These are phyloP conservation scores for Penicillium goetzii DNA, from an alignment of 495 filamentous ascomycete species.

Conservation along the genomic window DNA sequence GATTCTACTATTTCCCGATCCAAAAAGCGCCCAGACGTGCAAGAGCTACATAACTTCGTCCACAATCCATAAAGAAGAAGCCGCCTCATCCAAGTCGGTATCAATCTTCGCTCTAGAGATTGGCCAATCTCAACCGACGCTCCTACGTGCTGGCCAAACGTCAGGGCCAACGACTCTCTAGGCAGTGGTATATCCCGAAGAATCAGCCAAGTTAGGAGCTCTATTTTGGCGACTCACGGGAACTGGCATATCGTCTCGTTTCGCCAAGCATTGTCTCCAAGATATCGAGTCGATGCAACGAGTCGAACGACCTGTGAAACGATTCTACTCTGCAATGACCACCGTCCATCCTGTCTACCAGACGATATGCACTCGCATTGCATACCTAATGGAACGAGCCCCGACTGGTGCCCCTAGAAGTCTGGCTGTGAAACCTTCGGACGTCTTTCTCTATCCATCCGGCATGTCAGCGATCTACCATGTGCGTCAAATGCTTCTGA, in stretches of 20 bases:
- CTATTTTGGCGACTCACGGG: constrained; percentile 23
- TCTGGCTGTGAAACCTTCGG: constrained; percentile 13
- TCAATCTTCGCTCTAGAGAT: constrained; percentile 5
- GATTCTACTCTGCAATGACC: constrained; percentile 4
- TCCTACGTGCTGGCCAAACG: not conserved
- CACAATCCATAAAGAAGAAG: not conserved
- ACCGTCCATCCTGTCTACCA: not conserved
- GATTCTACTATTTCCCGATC: constrained; percentile 1
- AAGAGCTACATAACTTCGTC: not conserved
- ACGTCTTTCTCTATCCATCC: constrained; percentile 50
- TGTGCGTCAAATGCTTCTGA: constrained; percentile 17
- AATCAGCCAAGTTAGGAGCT: not conserved
- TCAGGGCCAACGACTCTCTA: not conserved
- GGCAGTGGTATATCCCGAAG: not conserved
- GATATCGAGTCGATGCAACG: not conserved
- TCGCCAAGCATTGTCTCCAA: constrained; percentile 15
- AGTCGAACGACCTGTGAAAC: not conserved
- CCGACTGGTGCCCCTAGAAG: not conserved
- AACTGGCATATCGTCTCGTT: constrained; percentile 16
- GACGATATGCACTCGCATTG: constrained; percentile 13
- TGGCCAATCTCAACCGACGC: not conserved
- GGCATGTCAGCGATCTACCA: constrained; percentile 52
- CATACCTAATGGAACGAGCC: constrained; percentile 12
- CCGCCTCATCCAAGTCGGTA: not conserved
- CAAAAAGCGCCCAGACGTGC: not conserved